phyloP scores from a whole-genome alignment of 2,329 filamentous ascomycete species.

The Cercospora sp. region DNA sequence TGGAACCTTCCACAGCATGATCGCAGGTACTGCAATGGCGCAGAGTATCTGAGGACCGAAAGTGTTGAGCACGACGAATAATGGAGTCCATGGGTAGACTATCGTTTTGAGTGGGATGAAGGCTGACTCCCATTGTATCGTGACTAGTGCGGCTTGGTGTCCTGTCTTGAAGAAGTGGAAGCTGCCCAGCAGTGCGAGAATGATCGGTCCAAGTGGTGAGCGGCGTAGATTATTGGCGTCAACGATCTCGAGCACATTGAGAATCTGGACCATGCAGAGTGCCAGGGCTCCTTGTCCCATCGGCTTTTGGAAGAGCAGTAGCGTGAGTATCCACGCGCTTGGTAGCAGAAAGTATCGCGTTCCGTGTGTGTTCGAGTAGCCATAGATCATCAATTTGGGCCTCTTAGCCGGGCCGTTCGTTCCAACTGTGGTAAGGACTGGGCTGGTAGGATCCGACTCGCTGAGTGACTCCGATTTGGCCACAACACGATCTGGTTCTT shows the following conservation, averaged over 20 bases:
- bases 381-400: constrained; percentile 64
- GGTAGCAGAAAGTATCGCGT: constrained; percentile 84
- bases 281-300: constrained; percentile 87
- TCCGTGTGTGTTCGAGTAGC: constrained; percentile 91
- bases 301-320: constrained; percentile 84
- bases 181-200: constrained; percentile 84
- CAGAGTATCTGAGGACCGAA: constrained; percentile 88
- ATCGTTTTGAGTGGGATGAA: constrained; percentile 85
- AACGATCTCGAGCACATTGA: constrained; percentile 69
- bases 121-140: constrained; percentile 93
- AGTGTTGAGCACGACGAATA: constrained; percentile 80
- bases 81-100: constrained; percentile 83
- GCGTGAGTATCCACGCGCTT: constrained; percentile 72
- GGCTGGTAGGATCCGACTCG: constrained; percentile 37
- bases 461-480: constrained; percentile 31
- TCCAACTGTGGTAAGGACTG: constrained; percentile 42
- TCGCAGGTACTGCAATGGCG: constrained; percentile 73
- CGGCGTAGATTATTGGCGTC: constrained; percentile 63
- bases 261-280: constrained; percentile 82
- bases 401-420: constrained; percentile 37
- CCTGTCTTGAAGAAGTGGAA: constrained; percentile 98
- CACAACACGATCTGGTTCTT: constrained; percentile 29
- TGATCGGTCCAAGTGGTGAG: constrained; percentile 76
- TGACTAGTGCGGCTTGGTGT: constrained; percentile 83
- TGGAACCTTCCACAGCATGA: constrained; percentile 85